Evolutionary conservation across 345 rosid genomes (phyloP).

Genomic region (Moricandia moricandioides): DNA sequence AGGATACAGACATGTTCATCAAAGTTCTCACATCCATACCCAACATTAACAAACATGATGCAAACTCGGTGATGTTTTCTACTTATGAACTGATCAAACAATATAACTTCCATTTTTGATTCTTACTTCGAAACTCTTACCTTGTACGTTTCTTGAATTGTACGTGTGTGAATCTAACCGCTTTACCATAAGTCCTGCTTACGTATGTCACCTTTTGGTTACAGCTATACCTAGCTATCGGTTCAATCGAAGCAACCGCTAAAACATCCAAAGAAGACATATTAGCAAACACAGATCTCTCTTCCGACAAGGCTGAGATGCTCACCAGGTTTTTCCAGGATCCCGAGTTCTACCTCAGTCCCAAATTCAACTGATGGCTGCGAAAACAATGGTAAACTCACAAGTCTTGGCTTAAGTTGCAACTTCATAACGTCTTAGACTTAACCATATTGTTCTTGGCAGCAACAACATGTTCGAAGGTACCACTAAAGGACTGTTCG

Average conservation of each 20-base stretch:
- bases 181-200: background rate
- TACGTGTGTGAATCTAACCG: background rate
- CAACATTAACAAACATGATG: slow-evolving; percentile 78
- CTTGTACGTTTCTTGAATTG: background rate
- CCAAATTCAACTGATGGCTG: slow-evolving; percentile 51
- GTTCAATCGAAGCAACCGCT: slow-evolving; percentile 80
- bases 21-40: slow-evolving; percentile 75
- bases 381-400: slow-evolving; percentile 8
- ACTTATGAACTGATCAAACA: background rate
- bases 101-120: background rate
- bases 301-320: slow-evolving; percentile 68
- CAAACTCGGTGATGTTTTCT: slow-evolving; percentile 53
- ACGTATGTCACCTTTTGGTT: slow-evolving; percentile 6
- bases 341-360: slow-evolving; percentile 63
- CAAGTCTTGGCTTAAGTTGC: slow-evolving; percentile 4
- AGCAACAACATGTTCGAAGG: background rate
- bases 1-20: slow-evolving; percentile 56
- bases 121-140: background rate
- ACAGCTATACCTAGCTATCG: slow-evolving; percentile 87
- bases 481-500: background rate
- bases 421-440: background rate
- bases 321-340: slow-evolving; percentile 70
- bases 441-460: slow-evolving; percentile 10
- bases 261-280: slow-evolving; percentile 75
- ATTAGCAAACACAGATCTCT: slow-evolving; percentile 79